Percentiles rank a stretch among this genome's conserved stretches.
phyloP scores from a whole-genome alignment of 148 eudicot species.

The Arctostaphylos glauca region DNA sequence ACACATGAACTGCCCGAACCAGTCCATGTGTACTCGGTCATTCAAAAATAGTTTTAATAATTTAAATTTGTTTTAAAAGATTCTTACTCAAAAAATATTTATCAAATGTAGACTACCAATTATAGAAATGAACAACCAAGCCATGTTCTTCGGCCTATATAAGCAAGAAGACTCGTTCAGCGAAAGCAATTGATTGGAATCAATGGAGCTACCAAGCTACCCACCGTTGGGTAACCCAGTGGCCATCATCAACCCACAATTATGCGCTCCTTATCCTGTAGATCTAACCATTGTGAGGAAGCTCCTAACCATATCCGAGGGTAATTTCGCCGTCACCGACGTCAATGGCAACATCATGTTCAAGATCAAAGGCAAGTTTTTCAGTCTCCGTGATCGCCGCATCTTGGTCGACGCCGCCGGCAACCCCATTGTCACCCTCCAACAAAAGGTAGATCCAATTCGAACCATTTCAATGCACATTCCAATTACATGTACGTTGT shows the following conservation, averaged over 20 bases:
- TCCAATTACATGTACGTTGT: too few relatives aligned
- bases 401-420: slow-evolving; percentile 13
- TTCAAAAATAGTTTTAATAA: too few relatives aligned
- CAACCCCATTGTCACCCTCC: slow-evolving; percentile 21
- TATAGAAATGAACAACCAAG: too few relatives aligned
- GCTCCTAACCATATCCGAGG: slow-evolving; percentile 23
- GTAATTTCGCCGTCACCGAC: slow-evolving; percentile 26
- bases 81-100: too few relatives aligned
- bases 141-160: too few relatives aligned
- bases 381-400: slow-evolving; percentile 21
- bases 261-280: slow-evolving; percentile 24
- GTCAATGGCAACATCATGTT: slow-evolving; percentile 30
- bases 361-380: slow-evolving; percentile 17
- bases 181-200: neutral
- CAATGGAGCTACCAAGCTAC: neutral
- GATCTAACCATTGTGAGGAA: slow-evolving; percentile 21
- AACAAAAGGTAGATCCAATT: slow-evolving; percentile 7
- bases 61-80: too few relatives aligned
- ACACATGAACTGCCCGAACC: too few relatives aligned
- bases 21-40: too few relatives aligned
- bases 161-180: too few relatives aligned
- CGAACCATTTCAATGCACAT: neutral
- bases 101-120: too few relatives aligned
- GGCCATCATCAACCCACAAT: slow-evolving; percentile 29
- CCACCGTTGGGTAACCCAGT: neutral